These are phyloP conservation scores for Przewalskia tangutica DNA, from an alignment of 257 asterid genomes.

Conservation along the genomic window DNA sequence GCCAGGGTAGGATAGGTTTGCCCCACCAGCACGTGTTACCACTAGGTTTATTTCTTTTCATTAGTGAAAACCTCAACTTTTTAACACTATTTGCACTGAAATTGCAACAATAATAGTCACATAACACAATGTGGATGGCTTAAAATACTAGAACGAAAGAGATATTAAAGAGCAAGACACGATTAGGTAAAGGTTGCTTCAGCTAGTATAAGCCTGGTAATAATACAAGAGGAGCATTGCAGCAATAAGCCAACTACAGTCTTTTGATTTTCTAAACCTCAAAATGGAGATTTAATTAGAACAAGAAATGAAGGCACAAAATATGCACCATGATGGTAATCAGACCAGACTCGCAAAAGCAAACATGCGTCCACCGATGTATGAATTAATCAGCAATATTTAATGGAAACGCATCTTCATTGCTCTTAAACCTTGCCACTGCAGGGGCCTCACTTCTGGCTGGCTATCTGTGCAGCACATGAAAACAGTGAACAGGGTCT, in stretches of 20 bases:
- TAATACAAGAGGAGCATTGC: neutral
- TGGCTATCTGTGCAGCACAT: neutral
- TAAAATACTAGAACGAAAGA: neutral
- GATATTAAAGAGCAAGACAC: neutral
- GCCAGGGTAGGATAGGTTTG: no score
- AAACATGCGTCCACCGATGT: neutral
- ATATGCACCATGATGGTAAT: neutral
- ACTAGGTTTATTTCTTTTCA: neutral
- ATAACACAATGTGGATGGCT: neutral
- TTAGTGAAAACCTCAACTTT: neutral
- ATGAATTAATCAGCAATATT: neutral
- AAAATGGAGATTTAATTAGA: neutral
- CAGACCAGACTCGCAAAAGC: neutral
- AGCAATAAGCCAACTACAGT: neutral
- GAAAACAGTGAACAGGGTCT: neutral
- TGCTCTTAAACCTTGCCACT: neutral
- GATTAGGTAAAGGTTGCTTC: neutral
- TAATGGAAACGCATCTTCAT: neutral
- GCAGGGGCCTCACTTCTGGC: neutral
- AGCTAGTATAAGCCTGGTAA: neutral
- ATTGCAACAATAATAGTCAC: neutral
- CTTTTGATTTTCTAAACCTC: neutral
- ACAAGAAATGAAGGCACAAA: neutral
- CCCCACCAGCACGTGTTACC: no score
- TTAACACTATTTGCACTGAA: neutral